Conservation (phyloP, 2,329 filamentous ascomycete genomes). For the Emericellopsis cladophorae region DNA sequence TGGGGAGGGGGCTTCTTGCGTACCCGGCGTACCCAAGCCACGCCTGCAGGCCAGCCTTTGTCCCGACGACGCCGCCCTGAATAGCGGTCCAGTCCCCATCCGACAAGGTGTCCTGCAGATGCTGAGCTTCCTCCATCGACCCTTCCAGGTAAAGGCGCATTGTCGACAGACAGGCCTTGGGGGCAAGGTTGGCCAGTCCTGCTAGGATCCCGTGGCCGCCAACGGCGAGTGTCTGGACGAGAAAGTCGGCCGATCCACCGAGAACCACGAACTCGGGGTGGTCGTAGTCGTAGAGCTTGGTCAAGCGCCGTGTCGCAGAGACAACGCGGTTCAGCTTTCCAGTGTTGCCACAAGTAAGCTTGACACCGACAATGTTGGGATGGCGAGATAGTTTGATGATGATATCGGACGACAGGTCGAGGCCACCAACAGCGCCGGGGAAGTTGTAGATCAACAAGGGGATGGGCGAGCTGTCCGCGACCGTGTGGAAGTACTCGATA, state of each 20-base stretch:
- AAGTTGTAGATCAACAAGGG: constrained; percentile 57
- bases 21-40: constrained; percentile 7
- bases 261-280: constrained; percentile 20
- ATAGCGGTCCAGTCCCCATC: constrained; percentile 15
- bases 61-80: constrained; percentile 13
- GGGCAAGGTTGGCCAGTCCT: constrained; percentile 24
- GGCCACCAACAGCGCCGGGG: constrained; percentile 45
- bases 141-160: constrained; percentile 19
- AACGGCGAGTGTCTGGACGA: constrained; percentile 23
- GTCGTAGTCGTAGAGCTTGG: constrained; percentile 3
- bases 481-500: constrained; percentile 49
- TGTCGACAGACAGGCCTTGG: constrained; percentile 21
- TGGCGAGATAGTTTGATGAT: constrained; percentile 36
- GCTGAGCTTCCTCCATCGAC: constrained; percentile 17
- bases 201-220: constrained; percentile 27
- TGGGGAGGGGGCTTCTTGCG: constrained; percentile 31
- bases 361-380: constrained; percentile 50
- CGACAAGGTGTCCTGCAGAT: constrained; percentile 19
- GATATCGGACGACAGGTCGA: constrained; percentile 48
- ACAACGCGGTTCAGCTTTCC: constrained; percentile 43
- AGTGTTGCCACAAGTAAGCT: constrained; percentile 54
- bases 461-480: constrained; percentile 45
- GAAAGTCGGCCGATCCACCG: constrained; percentile 27
- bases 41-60: constrained; percentile 22
- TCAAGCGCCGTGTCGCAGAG: constrained; percentile 12